Evolutionary conservation across 257 asterid species (phyloP).

Genomic region (Avicennia marina): DNA sequence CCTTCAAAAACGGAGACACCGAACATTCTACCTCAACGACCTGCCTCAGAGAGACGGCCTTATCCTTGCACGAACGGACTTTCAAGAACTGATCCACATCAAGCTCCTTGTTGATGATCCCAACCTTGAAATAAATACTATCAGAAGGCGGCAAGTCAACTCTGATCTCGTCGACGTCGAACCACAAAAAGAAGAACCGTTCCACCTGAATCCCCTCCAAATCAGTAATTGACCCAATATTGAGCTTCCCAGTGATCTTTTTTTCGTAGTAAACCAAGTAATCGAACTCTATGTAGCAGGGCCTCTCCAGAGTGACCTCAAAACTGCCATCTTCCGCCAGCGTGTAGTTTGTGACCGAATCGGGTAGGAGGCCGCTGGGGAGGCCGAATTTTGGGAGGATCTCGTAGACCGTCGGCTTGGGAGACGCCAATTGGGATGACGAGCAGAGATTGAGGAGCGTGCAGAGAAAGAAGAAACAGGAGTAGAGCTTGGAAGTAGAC

Average conservation of each 20-base stretch:
- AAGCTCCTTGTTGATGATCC: slow-evolving; percentile 79
- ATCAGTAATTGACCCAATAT: slow-evolving; percentile 59
- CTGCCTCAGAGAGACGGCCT: slow-evolving; percentile 38
- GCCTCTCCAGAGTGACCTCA: slow-evolving; percentile 50
- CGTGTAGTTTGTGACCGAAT: slow-evolving; percentile 62
- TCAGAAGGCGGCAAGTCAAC: slow-evolving; percentile 84
- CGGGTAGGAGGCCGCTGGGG: slow-evolving; percentile 85
- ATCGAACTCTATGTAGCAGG: slow-evolving; percentile 78
- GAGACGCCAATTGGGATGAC: no score
- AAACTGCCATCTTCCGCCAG: slow-evolving; percentile 70
- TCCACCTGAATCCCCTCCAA: slow-evolving; percentile 78
- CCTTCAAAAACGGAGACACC: neutral
- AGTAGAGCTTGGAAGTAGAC: no score
- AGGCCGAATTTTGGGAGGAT: slow-evolving; percentile 61
- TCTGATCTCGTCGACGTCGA: slow-evolving; percentile 74
- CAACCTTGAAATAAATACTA: slow-evolving; percentile 79
- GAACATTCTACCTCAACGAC: slow-evolving; percentile 44
- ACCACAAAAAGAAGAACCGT: slow-evolving; percentile 75
- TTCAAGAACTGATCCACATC: slow-evolving; percentile 67
- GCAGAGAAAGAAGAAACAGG: no score
- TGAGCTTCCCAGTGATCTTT: slow-evolving; percentile 66
- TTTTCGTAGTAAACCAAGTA: slow-evolving; percentile 75
- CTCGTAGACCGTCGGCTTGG: slow-evolving; percentile 56
- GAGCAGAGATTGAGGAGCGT: no score
- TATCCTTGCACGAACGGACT: slow-evolving; percentile 68